Conservation (phyloP, 1,284 basidiomycete species). For the Salmacisia buchloeana region DNA sequence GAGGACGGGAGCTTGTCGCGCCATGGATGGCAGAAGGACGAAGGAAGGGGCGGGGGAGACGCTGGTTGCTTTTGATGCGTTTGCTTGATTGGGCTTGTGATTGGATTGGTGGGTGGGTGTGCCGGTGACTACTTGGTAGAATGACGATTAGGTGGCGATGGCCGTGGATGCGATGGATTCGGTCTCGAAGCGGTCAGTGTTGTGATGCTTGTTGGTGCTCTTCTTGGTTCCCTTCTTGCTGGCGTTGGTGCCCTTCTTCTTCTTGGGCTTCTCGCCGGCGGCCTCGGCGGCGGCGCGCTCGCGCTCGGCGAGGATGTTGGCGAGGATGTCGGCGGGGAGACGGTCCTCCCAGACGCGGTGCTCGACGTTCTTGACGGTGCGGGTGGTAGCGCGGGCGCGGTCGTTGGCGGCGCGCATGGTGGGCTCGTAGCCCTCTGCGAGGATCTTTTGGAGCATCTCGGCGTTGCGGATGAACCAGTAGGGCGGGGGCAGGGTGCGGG, state of each 20-base stretch:
- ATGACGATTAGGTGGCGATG: not conserved
- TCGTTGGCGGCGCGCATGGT: slow-evolving; percentile 35
- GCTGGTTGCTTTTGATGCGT: not conserved
- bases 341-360: slow-evolving; percentile 45
- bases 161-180: not conserved
- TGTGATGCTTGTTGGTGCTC: not conserved
- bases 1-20: too few relatives aligned
- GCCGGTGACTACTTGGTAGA: too few relatives aligned
- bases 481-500: slow-evolving; percentile 35
- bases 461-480: slow-evolving; percentile 46
- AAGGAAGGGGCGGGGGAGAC: too few relatives aligned
- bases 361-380: slow-evolving; percentile 40
- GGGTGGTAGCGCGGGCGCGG: slow-evolving; percentile 22
- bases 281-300: slow-evolving; percentile 14
- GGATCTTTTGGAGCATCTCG: slow-evolving; percentile 36
- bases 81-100: not conserved
- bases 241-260: slow-evolving; percentile 31
- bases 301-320: slow-evolving; percentile 17
- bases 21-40: too few relatives aligned
- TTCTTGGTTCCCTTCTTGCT: slow-evolving; percentile 13
- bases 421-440: slow-evolving; percentile 36
- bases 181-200: not conserved
- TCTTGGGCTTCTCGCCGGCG: slow-evolving; percentile 15
- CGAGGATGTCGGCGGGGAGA: slow-evolving; percentile 10
- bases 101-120: not conserved